Base-by-base conservation (phyloP, 148 eudicot species). In the Gaultheria prostrata region DNA sequence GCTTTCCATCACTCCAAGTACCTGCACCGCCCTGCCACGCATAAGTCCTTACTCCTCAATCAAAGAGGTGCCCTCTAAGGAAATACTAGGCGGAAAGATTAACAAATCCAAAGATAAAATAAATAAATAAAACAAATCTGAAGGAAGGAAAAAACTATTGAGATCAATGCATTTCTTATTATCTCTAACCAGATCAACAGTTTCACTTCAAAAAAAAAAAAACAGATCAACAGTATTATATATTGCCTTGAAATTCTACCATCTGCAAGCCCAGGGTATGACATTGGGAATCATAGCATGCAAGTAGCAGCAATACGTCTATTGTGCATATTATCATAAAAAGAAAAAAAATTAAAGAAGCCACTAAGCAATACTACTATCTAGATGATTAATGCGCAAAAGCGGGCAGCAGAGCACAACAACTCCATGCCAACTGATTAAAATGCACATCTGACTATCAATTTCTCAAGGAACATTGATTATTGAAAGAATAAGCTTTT, bases 21-120 rank as follows among this genome's bases (percentile, higher is more conserved):
- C 99, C 99, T 97, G 99, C 99, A 97, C 99, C 99, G 93, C 99
- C 99, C 99, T 97, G 99, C 94, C 91, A 95, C 84, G 82, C 92
- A 88, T 97, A 95, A 97, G 98, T 95, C 91, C 89, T 89, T 85
- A 85, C 76, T 84, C 80, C 86, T 82, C 78, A 88, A 91, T 61
- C 20, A 45, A 80, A 79, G 11, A 30, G 15, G 20, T 17, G 24
- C 18, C 21, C 67, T 20, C 46, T 77, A 26, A 30, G 9, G 51
- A 77, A 51, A 10, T 9, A 77, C 18, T 13, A 12, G 8, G 15
- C 12, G 59, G 79, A 50, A 49, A 76, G 49, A 49, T 33, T 33
- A 53, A 78, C 28, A 78, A 8, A 32, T 8, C 21, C 6, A 54
- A 78, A 50, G 15, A n/a, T 30, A 20, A 53, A 65, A 61, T 39